A percentile compares a stretch with the other conserved stretches of the same genome.
These are phyloP conservation scores for Globisporangium spiculum DNA, from an alignment of 352 stramenopile species.

Conservation along the genomic window DNA sequence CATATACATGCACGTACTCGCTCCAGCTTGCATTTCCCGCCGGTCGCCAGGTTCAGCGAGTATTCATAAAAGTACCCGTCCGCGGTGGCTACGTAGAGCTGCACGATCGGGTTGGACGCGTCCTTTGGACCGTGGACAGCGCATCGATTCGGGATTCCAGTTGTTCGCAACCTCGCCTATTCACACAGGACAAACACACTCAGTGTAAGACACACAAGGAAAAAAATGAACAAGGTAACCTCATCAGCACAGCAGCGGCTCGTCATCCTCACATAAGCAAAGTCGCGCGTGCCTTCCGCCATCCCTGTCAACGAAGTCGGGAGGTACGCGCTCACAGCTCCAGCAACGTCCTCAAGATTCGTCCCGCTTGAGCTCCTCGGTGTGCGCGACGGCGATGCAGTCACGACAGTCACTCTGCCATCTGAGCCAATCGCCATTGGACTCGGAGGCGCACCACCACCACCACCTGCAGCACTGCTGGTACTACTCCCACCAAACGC, in stretches of 20 bases:
- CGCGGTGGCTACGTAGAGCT: constrained; percentile 76
- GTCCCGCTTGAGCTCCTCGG: constrained; percentile 35
- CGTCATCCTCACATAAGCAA: constrained; percentile 61
- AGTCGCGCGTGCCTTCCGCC: constrained; percentile 83
- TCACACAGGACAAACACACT: constrained; percentile 9
- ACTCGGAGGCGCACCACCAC: constrained; percentile 8
- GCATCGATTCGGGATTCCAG: constrained; percentile 70
- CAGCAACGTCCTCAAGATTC: constrained; percentile 69
- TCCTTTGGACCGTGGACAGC: constrained; percentile 76
- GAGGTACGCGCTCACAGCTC: constrained; percentile 68
- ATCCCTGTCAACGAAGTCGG: constrained; percentile 77
- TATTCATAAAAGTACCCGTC: constrained; percentile 89
- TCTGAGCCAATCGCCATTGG: not conserved
- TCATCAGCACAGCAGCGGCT: not conserved
- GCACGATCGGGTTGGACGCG: constrained; percentile 40
- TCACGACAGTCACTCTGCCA: constrained; percentile 1
- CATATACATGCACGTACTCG: constrained; percentile 34
- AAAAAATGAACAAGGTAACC: not conserved
- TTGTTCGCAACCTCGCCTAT: constrained; percentile 68
- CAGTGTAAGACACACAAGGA: not conserved
- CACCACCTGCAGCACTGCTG: constrained; percentile 1
- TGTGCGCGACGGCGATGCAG: constrained; percentile 18
- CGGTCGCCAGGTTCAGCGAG: constrained; percentile 63
- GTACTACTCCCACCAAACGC: constrained; percentile 31
- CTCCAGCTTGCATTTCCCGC: constrained; percentile 82